These are phyloP conservation scores for Salix viminalis DNA, from an alignment of 345 rosid species.

Conservation along the genomic window DNA sequence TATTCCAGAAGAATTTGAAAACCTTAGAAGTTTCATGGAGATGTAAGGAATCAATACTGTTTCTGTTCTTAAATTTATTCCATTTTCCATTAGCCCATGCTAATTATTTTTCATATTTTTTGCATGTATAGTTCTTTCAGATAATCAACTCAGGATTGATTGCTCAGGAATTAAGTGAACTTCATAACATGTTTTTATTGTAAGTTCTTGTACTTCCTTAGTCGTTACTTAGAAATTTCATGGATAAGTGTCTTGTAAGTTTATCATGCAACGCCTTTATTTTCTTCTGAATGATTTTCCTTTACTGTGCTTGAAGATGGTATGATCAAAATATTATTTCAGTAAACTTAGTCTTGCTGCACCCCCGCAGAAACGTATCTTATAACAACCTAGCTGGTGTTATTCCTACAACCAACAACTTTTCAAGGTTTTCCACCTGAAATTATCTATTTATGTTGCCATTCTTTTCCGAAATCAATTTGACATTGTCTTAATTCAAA, in stretches of 20 bases:
- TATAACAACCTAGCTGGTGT: conserved; percentile 72
- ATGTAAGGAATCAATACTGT: conserved; percentile 49
- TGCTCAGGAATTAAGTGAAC: conserved; percentile 64
- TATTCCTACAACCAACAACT: conserved; percentile 71
- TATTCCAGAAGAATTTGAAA: conserved; percentile 85
- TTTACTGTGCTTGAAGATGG: neutral
- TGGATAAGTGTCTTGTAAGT: conserved; percentile 48
- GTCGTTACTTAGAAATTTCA: neutral
- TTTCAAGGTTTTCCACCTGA: conserved; percentile 59
- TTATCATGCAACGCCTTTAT: neutral
- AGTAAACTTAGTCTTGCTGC: neutral
- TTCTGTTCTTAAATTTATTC: neutral
- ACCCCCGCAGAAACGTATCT: conserved; percentile 36
- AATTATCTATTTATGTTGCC: neutral
- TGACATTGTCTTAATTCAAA: neutral
- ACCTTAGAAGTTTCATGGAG: conserved; percentile 82
- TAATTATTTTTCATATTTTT: conserved; percentile 13
- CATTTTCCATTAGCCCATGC: conserved; percentile 3
- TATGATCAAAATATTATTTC: neutral
- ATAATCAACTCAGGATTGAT: conserved; percentile 41
- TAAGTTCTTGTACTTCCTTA: conserved; percentile 22
- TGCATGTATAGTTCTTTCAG: conserved; percentile 73
- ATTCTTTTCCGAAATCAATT: neutral
- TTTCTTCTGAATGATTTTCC: neutral
- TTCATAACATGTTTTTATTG: conserved; percentile 66